Percentiles rank a stretch among this genome's conserved stretches.
These are phyloP conservation scores for Leccinum disarticulatum DNA, from an alignment of 768 basidiomycete species.

Conservation along the genomic window DNA sequence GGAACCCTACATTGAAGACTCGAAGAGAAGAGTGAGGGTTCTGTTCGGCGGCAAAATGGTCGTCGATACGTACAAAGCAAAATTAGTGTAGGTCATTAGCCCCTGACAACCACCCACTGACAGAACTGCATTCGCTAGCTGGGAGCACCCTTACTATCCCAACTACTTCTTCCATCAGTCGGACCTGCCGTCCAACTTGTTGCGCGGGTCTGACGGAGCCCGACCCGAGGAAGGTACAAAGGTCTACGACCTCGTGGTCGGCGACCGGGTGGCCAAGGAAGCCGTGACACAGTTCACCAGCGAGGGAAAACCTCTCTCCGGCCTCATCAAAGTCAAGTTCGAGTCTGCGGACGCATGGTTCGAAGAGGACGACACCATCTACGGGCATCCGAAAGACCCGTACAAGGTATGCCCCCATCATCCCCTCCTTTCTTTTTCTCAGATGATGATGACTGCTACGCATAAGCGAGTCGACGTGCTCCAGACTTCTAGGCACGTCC, in stretches of 20 bases:
- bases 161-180: constrained; percentile 50
- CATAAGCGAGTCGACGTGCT: constrained; percentile 59
- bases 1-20: constrained; percentile 48
- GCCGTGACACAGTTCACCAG: constrained; percentile 39
- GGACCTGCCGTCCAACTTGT: constrained; percentile 45
- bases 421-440: neutral
- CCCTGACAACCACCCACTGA: neutral
- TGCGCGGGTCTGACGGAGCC: constrained; percentile 33
- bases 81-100: constrained; percentile 47
- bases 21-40: constrained; percentile 52
- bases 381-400: constrained; percentile 63
- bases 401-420: constrained; percentile 54
- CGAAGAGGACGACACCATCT: constrained; percentile 66
- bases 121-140: constrained; percentile 36
- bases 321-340: constrained; percentile 51
- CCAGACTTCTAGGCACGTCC: constrained; percentile 58
- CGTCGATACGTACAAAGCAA: constrained; percentile 56
- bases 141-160: constrained; percentile 56
- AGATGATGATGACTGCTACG: neutral
- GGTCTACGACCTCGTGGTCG: constrained; percentile 49
- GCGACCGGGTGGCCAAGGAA: constrained; percentile 35
- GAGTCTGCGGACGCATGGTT: constrained; percentile 61
- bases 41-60: constrained; percentile 51
- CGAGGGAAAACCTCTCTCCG: constrained; percentile 36
- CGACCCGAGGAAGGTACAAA: constrained; percentile 33